Evolutionary conservation across 257 asterid genomes (phyloP), one percentile per base, ranked within the genome.

Genomic region (Buddleja alternifolia): DNA sequence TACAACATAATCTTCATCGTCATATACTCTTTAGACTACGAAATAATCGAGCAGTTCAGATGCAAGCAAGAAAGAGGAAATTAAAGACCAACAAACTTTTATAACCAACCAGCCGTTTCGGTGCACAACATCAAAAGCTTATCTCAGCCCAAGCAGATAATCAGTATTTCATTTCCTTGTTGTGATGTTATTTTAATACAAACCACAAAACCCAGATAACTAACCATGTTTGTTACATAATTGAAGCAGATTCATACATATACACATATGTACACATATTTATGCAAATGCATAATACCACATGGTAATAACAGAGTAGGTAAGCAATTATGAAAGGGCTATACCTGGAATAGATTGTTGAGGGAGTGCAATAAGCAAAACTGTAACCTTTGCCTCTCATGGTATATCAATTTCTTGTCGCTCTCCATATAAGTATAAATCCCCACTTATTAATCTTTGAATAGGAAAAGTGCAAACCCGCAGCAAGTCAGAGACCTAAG

Each of bases 341-440:
- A 45, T 82, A 93, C 98, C 97, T 93, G 99, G 81, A 88, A 86
- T 69, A 93, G 87, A 80, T 90, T 93, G 81, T 93, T 93, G 83
- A 93, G 97, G 76, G 96, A 69, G 73, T 93, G 99, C 54, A 90
- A 66, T 69, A 90, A 85, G 81, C 99, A 93, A 60, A 86, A 79
- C 61, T 93, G 99, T 25, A 90, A 78, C 63, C 67, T 90, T 69
- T 93, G 99, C 81, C 76, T 88, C 82, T 93, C 99, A 62, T 93
- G 99, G 76, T 90, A 93, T 66, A 93, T 63, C 61, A 24, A 37
- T 4, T 61, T 69, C 81, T 20, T 73, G 52, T 73, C 75, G 8
- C 42, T 59, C 71, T 84, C 91, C 97, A 86, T 89, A 67, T 29
- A 29, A 29, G 5, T n/a, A 29, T 29, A 29, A 29, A 56, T 66